Percentiles rank a stretch among this genome's conserved stretches.
phyloP scores from a whole-genome alignment of 805 yeast species.

The Cyberlindnera subsufficiens region DNA sequence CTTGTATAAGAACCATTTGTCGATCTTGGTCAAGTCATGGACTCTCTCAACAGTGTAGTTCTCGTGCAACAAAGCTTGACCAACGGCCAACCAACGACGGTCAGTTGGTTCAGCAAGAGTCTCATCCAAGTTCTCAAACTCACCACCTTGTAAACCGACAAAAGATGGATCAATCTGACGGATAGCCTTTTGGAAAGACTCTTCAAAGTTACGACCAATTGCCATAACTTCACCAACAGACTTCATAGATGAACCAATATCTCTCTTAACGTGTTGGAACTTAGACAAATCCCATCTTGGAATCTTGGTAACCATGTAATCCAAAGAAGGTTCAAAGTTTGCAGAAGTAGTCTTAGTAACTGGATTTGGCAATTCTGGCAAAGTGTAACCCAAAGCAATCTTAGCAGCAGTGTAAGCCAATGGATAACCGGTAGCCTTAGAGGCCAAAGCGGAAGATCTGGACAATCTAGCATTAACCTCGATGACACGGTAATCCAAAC shows the following conservation, averaged over 20 bases:
- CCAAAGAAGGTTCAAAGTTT: conserved; percentile 94
- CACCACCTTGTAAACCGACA: conserved; percentile 87
- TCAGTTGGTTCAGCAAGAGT: conserved; percentile 85
- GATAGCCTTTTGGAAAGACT: conserved; percentile 94
- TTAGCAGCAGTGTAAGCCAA: conserved; percentile 98
- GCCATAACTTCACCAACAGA: conserved; percentile 99
- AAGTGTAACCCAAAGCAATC: conserved; percentile 89
- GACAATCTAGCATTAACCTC: conserved; percentile 97
- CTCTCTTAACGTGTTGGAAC: conserved; percentile 92
- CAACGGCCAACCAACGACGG: conserved; percentile 96
- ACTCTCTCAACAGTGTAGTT: conserved; percentile 87
- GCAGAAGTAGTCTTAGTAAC: conserved; percentile 96
- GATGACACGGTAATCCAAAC: conserved; percentile 91
- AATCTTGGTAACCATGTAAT: conserved; percentile 93
- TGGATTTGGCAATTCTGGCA: conserved; percentile 93
- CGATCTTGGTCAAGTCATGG: conserved; percentile 88
- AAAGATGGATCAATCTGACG: conserved; percentile 92
- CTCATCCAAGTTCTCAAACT: conserved; percentile 70
- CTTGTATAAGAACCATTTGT: conserved; percentile 92
- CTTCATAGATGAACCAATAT: conserved; percentile 94
- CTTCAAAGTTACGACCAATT: conserved; percentile 96
- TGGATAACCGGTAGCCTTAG: conserved; percentile 98
- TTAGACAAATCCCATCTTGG: conserved; percentile 98
- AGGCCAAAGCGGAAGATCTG: conserved; percentile 95
- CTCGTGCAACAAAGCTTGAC: conserved; percentile 92